These are phyloP conservation scores for Eutypella sp. DNA, from an alignment of 2,329 filamentous ascomycete species.

Conservation along the genomic window DNA sequence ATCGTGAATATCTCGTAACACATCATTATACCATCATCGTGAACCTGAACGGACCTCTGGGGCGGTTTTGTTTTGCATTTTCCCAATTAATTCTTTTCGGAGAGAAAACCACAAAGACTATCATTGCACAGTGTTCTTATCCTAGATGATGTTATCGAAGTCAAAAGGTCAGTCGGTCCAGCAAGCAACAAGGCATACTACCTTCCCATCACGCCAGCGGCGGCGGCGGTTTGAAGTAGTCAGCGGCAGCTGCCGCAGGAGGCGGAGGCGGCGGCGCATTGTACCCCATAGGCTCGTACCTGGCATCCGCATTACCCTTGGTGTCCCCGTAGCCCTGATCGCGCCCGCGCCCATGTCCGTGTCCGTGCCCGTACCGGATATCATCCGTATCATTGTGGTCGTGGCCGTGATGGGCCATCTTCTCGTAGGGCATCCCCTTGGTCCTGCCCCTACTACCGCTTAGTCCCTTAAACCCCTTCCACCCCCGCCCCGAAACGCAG, in stretches of 20 bases:
- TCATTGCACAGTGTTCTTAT: no score
- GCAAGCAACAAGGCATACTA: not conserved
- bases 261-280: not conserved
- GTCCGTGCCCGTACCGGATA: not conserved
- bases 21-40: no score
- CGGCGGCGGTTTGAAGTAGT: slow-evolving; percentile 1
- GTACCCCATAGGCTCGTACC: not conserved
- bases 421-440: not conserved
- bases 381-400: not conserved
- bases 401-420: not conserved
- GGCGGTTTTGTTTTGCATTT: no score
- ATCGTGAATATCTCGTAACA: no score
- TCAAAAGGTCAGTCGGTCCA: not conserved
- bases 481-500: not conserved
- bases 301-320: not conserved
- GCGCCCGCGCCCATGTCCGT: not conserved
- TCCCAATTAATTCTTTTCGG: no score
- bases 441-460: not conserved
- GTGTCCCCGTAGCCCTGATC: not conserved
- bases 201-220: not conserved
- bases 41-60: no score
- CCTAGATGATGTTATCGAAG: not conserved
- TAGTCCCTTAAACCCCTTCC: not conserved
- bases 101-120: no score
- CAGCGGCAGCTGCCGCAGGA: not conserved